A percentile compares a stretch with the other conserved stretches of the same genome.
phyloP scores from a whole-genome alignment of 257 asterid species.

The Euphrasia confusa region DNA sequence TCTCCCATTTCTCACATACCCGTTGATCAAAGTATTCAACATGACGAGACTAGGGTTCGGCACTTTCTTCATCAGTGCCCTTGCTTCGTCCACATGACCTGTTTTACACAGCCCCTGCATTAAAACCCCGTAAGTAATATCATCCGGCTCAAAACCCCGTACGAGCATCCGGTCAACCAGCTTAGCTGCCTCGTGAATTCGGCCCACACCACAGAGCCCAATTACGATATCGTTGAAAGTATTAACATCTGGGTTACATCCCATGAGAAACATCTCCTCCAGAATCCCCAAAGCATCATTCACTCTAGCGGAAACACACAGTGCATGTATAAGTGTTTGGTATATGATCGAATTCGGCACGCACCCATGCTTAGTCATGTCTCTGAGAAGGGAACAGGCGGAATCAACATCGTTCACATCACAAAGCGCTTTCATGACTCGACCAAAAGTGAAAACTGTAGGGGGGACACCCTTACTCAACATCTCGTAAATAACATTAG shows the following conservation, averaged over 20 bases:
- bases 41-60: slow-evolving; percentile 51
- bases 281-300: slow-evolving; percentile 67
- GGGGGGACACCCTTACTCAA: slow-evolving; percentile 71
- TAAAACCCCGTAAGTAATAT: slow-evolving; percentile 74
- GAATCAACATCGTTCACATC: slow-evolving; percentile 69
- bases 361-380: slow-evolving; percentile 92
- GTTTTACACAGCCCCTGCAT: slow-evolving; percentile 68
- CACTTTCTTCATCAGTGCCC: slow-evolving; percentile 52
- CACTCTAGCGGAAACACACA: slow-evolving; percentile 54
- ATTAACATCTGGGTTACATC: slow-evolving; percentile 72
- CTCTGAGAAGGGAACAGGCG: slow-evolving; percentile 77
- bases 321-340: slow-evolving; percentile 75
- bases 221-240: slow-evolving; percentile 81
- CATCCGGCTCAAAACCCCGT: slow-evolving; percentile 66
- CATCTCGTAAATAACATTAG: slow-evolving; percentile 86
- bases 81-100: slow-evolving; percentile 69
- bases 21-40: slow-evolving; percentile 69
- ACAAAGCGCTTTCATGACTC: slow-evolving; percentile 78
- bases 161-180: slow-evolving; percentile 81
- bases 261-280: slow-evolving; percentile 98
- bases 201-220: slow-evolving; percentile 64
- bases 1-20: slow-evolving; percentile 41
- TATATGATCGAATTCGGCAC: slow-evolving; percentile 83
- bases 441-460: slow-evolving; percentile 64
- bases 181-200: slow-evolving; percentile 87